Evolutionary conservation across 2,329 filamentous ascomycete genomes (phyloP).

Genomic region (Alternaria gansuensis): DNA sequence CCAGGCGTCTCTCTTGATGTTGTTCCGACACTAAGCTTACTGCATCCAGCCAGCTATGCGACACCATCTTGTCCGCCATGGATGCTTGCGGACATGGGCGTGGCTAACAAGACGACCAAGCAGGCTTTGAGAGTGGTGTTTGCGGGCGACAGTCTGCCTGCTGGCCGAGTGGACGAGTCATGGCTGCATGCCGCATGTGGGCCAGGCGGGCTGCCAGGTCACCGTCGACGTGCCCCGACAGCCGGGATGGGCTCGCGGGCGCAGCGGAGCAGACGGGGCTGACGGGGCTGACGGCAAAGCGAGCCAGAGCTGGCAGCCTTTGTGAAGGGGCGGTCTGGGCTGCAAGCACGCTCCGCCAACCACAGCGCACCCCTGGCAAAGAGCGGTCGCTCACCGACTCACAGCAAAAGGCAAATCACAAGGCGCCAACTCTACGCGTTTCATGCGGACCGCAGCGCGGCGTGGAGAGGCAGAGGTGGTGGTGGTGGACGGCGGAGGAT

Average conservation of each 20-base stretch:
- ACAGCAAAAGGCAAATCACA: constrained; percentile 42
- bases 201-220: constrained; percentile 26
- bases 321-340: constrained; percentile 31
- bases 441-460: constrained; percentile 39
- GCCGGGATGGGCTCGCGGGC: constrained; percentile 37
- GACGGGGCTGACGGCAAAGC: constrained; percentile 35
- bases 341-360: constrained; percentile 30
- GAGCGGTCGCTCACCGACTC: constrained; percentile 47
- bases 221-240: constrained; percentile 38
- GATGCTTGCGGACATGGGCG: constrained; percentile 30
- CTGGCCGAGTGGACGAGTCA: constrained; percentile 40
- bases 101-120: constrained; percentile 16
- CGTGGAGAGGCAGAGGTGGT: constrained; percentile 27
- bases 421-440: constrained; percentile 34
- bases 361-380: constrained; percentile 30
- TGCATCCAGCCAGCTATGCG: constrained; percentile 16
- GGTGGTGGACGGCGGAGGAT: constrained; percentile 36
- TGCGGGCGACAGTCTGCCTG: constrained; percentile 25
- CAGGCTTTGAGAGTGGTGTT: constrained; percentile 16
- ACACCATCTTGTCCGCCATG: constrained; percentile 30
- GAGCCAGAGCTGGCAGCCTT: constrained; percentile 34
- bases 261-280: constrained; percentile 35
- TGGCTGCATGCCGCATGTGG: constrained; percentile 29
- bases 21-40: constrained; percentile 35
- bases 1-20: constrained; percentile 33